These are phyloP conservation scores for Auricularia heimuer DNA, from an alignment of 768 basidiomycete genomes.

Conservation along the genomic window DNA sequence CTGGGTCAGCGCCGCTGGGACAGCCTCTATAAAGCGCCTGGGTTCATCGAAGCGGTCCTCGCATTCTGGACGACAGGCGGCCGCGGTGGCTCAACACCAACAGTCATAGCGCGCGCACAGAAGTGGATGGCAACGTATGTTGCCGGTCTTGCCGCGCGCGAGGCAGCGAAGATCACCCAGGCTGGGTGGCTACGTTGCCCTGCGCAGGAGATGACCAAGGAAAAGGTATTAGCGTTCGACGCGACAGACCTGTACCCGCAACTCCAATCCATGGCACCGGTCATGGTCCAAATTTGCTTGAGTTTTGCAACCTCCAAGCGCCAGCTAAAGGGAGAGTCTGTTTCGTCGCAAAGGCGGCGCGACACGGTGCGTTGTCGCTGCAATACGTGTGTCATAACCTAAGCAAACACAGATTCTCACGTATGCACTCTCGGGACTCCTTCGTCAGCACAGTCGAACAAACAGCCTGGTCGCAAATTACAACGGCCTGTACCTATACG, in stretches of 20 bases:
- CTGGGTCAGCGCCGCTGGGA: background rate
- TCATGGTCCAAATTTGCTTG: background rate
- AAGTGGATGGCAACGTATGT: background rate
- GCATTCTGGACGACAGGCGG: too few species aligned
- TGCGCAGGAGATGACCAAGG: background rate
- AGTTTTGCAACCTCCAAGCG: background rate
- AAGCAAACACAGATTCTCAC: constrained; percentile 16
- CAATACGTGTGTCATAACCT: background rate
- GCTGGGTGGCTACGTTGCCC: background rate
- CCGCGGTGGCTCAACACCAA: too few species aligned
- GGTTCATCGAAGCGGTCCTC: background rate
- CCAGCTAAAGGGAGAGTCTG: background rate
- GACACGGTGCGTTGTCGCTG: background rate
- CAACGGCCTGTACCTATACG: constrained; percentile 24
- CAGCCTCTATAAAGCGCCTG: background rate
- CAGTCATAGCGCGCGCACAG: background rate
- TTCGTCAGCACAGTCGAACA: constrained; percentile 23
- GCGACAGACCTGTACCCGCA: background rate
- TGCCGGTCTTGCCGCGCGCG: background rate
- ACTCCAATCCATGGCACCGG: background rate
- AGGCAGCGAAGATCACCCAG: background rate
- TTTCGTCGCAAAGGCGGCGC: background rate
- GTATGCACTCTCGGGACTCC: constrained; percentile 11
- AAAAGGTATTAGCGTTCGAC: background rate
- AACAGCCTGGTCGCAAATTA: constrained; percentile 22